phyloP scores from a whole-genome alignment of 1,284 basidiomycete species.

The Xerocomus minutiporus region DNA sequence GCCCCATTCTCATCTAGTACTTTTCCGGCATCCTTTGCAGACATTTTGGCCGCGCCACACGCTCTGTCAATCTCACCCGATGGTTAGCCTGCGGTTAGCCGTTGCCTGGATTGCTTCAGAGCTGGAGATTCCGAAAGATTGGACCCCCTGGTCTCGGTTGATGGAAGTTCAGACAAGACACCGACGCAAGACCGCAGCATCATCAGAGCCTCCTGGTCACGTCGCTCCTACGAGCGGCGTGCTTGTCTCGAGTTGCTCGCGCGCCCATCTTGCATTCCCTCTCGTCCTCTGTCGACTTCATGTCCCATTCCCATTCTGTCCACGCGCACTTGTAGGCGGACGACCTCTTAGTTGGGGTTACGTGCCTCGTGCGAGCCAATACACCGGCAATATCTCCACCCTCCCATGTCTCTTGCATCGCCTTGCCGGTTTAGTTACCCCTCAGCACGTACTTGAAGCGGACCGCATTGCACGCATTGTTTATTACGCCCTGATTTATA shows the following conservation, averaged over 20 bases:
- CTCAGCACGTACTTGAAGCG: conserved; percentile 19
- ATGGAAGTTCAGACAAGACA: conserved; percentile 50
- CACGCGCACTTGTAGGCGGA: conserved; percentile 57
- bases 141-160: conserved; percentile 41
- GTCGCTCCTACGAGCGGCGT: conserved; percentile 40
- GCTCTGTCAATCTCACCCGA: conserved; percentile 20
- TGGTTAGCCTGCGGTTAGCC: conserved; percentile 20
- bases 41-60: conserved; percentile 45
- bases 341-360: conserved; percentile 74
- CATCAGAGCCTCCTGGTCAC: conserved; percentile 45
- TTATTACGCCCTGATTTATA: conserved; percentile 34
- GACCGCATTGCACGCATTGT: conserved; percentile 30
- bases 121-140: conserved; percentile 37
- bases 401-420: conserved; percentile 6
- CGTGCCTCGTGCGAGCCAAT: conserved; percentile 66
- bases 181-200: conserved; percentile 61
- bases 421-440: conserved; percentile 21
- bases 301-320: conserved; percentile 47
- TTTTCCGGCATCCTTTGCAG: conserved; percentile 14
- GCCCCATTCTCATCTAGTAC: conserved; percentile 20
- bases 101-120: conserved; percentile 15
- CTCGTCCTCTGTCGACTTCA: conserved; percentile 38
- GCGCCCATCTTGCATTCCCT: conserved; percentile 42
- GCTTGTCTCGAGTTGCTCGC: conserved; percentile 49
- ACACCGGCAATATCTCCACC: conserved; percentile 53